Evolutionary conservation across 148 eudicot genomes (phyloP).

Genomic region (Persicaria maculosa): DNA sequence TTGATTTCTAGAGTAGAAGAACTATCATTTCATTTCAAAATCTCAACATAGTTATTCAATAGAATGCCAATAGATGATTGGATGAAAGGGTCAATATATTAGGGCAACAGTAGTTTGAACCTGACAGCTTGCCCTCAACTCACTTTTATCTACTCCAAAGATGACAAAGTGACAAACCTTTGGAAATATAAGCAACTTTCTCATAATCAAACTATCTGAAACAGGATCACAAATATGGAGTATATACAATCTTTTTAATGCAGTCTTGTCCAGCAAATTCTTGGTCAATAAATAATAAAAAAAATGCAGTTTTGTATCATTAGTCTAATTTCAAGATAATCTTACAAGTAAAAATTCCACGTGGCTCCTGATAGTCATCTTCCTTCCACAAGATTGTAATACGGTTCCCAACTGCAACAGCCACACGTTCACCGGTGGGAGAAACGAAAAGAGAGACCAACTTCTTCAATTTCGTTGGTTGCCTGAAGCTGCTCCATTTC

Average conservation of each 20-base stretch:
- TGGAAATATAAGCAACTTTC: background rate
- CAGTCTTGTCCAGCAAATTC: no score
- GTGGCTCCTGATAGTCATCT: constrained; percentile 66
- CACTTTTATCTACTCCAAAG: background rate
- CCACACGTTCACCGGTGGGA: constrained; percentile 66
- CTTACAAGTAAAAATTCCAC: constrained; percentile 68
- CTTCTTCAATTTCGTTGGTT: constrained; percentile 50
- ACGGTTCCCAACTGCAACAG: constrained; percentile 63
- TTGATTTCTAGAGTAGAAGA: no score
- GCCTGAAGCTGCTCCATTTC: constrained; percentile 54
- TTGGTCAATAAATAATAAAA: constrained; percentile 2
- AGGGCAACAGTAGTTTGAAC: no score
- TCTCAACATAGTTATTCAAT: no score
- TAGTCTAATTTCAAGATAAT: constrained; percentile 10
- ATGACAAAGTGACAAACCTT: background rate
- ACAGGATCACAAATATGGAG: background rate
- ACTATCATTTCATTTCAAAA: no score
- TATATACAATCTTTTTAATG: no score
- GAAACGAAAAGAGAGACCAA: constrained; percentile 71
- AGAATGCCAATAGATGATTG: no score
- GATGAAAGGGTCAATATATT: no score
- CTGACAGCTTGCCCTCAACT: background rate
- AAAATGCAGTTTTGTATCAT: background rate
- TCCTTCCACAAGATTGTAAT: constrained; percentile 73
- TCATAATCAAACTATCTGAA: background rate